Percentiles rank a stretch among this genome's conserved stretches.
phyloP scores from a whole-genome alignment of 768 basidiomycete genomes.

The Mycena rebaudengoi region DNA sequence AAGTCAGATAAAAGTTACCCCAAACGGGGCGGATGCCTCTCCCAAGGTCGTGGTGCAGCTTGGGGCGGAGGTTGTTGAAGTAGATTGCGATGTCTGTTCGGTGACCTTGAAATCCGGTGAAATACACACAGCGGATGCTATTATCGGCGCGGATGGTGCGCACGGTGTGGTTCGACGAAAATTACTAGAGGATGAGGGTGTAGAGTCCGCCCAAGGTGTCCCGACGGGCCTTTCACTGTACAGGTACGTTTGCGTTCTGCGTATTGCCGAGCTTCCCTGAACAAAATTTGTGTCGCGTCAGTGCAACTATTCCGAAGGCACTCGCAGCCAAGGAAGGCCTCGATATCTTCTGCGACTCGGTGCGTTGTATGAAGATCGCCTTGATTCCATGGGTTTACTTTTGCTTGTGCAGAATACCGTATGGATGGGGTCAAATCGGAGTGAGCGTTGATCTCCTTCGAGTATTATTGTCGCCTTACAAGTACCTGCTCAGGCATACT shows the following conservation, averaged over 20 bases:
- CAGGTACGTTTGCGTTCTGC: background rate
- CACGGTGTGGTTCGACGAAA: conserved; percentile 1
- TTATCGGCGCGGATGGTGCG: conserved; percentile 14
- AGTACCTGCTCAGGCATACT: background rate
- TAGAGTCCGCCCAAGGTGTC: background rate
- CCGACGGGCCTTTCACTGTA: background rate
- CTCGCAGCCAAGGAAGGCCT: background rate
- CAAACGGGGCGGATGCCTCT: background rate
- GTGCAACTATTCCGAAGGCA: background rate
- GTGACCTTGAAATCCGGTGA: conserved; percentile 8
- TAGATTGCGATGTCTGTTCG: background rate
- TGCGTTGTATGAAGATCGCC: background rate
- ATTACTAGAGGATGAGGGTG: conserved; percentile 4
- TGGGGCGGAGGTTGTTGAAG: background rate
- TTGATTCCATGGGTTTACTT: background rate
- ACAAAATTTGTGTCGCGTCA: no score
- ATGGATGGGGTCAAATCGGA: conserved; percentile 4
- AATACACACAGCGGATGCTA: background rate
- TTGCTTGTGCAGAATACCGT: background rate
- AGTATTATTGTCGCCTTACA: no score
- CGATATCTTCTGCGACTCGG: background rate
- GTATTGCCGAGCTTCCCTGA: background rate
- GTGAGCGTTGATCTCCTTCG: no score
- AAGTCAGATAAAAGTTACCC: background rate
- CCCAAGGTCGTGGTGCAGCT: background rate